Evolutionary conservation across 257 asterid species (phyloP).

Genomic region (Haberlea rhodopensis): DNA sequence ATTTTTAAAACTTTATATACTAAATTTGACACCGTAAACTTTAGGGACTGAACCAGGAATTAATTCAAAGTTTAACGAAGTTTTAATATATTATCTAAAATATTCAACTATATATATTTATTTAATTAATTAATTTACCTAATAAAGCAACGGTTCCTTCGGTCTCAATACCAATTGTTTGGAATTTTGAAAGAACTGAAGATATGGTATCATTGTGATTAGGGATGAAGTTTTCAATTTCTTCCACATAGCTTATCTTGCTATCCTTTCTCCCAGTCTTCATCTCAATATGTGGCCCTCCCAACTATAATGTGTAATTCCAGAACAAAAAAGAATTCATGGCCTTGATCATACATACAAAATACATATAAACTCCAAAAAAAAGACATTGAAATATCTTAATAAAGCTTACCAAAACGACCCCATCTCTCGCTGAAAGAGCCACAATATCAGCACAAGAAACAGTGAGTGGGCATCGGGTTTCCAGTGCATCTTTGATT

Average conservation of each 20-base stretch:
- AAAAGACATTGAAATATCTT: background rate
- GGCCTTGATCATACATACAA: too few relatives aligned
- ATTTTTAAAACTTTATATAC: too few relatives aligned
- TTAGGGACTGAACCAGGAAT: too few relatives aligned
- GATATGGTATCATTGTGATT: constrained; percentile 65
- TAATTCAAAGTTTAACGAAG: too few relatives aligned
- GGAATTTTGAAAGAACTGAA: constrained; percentile 50
- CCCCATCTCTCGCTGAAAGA: constrained; percentile 81
- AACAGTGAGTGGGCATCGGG: constrained; percentile 62
- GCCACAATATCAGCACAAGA: constrained; percentile 91
- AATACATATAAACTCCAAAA: background rate
- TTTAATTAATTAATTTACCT: constrained; percentile 40
- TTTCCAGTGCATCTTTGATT: constrained; percentile 64
- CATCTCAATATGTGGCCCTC: constrained; percentile 63
- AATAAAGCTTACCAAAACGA: constrained; percentile 42
- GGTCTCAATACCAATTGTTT: constrained; percentile 52
- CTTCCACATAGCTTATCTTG: constrained; percentile 39
- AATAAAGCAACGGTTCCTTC: constrained; percentile 70
- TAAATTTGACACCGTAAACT: too few relatives aligned
- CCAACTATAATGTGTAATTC: constrained; percentile 38
- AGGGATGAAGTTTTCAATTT: constrained; percentile 55
- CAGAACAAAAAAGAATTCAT: background rate
- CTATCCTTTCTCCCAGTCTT: constrained; percentile 81
- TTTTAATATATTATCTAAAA: too few relatives aligned
- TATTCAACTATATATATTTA: too few relatives aligned